Base-by-base conservation (phyloP, 2,329 filamentous ascomycete genomes). In the Thelonectria olida region DNA sequence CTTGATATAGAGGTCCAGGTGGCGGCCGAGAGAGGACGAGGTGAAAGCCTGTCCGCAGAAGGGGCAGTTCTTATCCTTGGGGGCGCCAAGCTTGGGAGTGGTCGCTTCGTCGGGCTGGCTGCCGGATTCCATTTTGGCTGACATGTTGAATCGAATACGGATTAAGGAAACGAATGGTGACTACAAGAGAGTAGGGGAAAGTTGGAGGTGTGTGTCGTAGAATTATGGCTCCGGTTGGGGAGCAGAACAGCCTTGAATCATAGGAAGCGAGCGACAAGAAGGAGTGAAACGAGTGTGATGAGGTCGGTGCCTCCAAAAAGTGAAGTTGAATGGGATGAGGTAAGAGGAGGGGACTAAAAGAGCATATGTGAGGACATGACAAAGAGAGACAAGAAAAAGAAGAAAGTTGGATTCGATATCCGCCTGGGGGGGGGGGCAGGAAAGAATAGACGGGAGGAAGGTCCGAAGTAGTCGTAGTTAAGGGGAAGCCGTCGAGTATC, bases 1-100 rank as follows among this genome's bases (percentile, higher is more conserved):
- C 74, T 93, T 94, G 72, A 97, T 94, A 77, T 96, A 97, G 38
- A 97, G 87, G 76, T 98, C 95, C 67, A 97, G 89, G 78, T 98
- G 95, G 45, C 95, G 90, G 50, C 95, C 95, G 54, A 98, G 87
- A 2, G 93, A 97, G 15, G 93, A 97, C 2, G 94, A 97, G 15
- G 95, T 97, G 75, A 97, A 98, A 7, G 90, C 85, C 76, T 97
- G 93, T 47, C 88, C 85, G 77, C 95, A 98, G 80, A 92, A 98
- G 34, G 90, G 92, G 76, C 95, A 97, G 66, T 84, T 89, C 74
- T 92, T 93, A 80, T 98, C 94, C 78, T 98, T 98, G 61, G 85
- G 78, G 15, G 90, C 84, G 63, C 72, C 63, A 42, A 54, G 41
- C 67, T 78, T 79, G 50, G 78, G 72, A 41, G 80, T 80, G 61